Evolutionary conservation across 352 stramenopile species (phyloP).

Genomic region (Peronospora belbahrii): DNA sequence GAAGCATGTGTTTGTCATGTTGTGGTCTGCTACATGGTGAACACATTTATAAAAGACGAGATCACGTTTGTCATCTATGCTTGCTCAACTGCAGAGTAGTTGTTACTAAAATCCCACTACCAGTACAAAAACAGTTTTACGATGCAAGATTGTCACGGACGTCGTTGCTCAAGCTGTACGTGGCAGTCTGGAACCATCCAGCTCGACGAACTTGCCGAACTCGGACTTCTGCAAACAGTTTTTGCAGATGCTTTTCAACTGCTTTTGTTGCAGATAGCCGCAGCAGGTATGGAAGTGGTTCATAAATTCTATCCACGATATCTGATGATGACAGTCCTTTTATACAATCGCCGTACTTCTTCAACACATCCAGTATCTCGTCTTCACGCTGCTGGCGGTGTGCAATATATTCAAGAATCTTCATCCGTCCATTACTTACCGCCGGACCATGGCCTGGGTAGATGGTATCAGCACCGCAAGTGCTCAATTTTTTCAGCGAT

Average conservation of each 20-base stretch:
- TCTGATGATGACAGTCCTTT: conserved; percentile 30
- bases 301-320: conserved; percentile 49
- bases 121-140: conserved; percentile 12
- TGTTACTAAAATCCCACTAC: conserved; percentile 20
- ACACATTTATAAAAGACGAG: conserved; percentile 13
- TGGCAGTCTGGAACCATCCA: conserved; percentile 28
- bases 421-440: conserved; percentile 44
- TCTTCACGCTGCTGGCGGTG: conserved; percentile 68
- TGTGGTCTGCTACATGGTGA: too few relatives aligned
- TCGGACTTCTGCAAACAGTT: conserved; percentile 43
- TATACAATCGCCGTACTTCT: conserved; percentile 1
- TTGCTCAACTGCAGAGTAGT: conserved; percentile 9
- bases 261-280: conserved; percentile 43
- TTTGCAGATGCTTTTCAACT: conserved; percentile 56
- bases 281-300: conserved; percentile 44
- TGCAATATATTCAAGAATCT: conserved; percentile 70
- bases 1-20: conserved; percentile 10
- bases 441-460: conserved; percentile 74
- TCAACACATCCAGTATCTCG: conserved; percentile 47
- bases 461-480: conserved; percentile 34
- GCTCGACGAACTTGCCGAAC: conserved; percentile 13
- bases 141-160: neutral
- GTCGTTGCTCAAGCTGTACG: conserved; percentile 23
- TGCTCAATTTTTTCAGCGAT: conserved; percentile 48
- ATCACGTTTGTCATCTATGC: conserved; percentile 25